Evolutionary conservation across 1,284 basidiomycete species (phyloP), one percentile per base, ranked within the genome.

Genomic region (Veloporphyrellus conicus): DNA sequence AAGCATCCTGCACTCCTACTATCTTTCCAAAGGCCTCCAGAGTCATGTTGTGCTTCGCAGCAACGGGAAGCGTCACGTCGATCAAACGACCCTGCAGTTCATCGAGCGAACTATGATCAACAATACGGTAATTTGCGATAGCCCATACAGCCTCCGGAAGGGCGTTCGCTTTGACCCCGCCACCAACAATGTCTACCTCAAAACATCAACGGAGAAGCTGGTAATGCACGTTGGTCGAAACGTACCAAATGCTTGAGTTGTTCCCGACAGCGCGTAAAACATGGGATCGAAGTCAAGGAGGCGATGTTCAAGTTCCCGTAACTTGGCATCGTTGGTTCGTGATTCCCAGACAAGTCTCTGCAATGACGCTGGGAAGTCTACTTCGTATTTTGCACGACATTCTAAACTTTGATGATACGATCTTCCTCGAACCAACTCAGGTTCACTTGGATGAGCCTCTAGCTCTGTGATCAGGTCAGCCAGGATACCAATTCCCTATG

Each of bases 401-500:
- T 54, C 61, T 20, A 64, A 36, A 37, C 47, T 33, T 40, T 64
- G 55, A 44, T 66, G 48, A 47, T 58, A 54, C 38, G 66, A 62
- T 37, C 33, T 70, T 38, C 52, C 56, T 4, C 62, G 63, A 20
- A 58, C 50, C 10, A 79, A 63, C 18, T 60, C 50, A 55, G 71
- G 52, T 43, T 62, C 32, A 57, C 71, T 68, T 0, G 79, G 76
- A 51, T 77, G 63, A 3, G 66, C 63, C 57, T 84, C 83, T 29
- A 79, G 61, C 16, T 72, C 68, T 2, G 73, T 73, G 33, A 84
- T 66, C 10, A 83, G 65, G 14, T 68, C 54, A 1, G 78, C 67
- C 31, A 84, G 70, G 36, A 81, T 71, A 14, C 81, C 81, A 34
- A 85, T 84, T 9, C 73, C 72, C 73, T 78, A 41, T 14, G 11